Base-by-base conservation (phyloP, 1,284 basidiomycete genomes). In the Cystobasidium sp. region DNA sequence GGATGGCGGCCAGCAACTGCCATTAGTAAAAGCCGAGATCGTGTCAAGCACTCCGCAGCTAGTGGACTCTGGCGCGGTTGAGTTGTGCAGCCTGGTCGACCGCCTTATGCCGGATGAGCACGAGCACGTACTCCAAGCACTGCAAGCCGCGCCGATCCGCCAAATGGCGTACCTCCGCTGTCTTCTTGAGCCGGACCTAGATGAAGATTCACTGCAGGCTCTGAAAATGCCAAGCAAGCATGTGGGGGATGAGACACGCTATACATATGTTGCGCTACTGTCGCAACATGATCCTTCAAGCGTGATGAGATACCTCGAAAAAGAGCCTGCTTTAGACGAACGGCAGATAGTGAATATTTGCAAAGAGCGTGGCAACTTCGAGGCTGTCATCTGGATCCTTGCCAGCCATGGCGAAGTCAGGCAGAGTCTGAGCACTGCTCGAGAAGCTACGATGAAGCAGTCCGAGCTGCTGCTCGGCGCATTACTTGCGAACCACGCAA, bases 381-480 rank as follows among this genome's bases (percentile, higher is more conserved):
- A 93, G 75, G 92, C 90, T 2, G 88, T 91, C 24, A 84, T 98
- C 1, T 98, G 95, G 95, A 86, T 89, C 0, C 83, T 90, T 63
- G 88, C 94, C 79, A 86, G 86, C 75, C 84, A 84, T 31, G 91
- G 90, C 0, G 84, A 88, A 63, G 87, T 90, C 1, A 83, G 84
- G 46, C 86, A 86, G 39, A 91, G 93, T 4, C 86, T 97, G 43
- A 81, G 84, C 49, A 91, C 89, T 76, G 86, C 89, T 0, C 88
- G 89, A 51, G 79, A 80, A 0, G 90, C 90, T 75, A 87, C 91
- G 72, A 86, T 87, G 71, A 81, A 81, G 18, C 81, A 90, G 68
- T 88, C 88, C 0, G 83, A 84, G 3, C 82, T 84, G 20, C 80
- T 94, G 18, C 83, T 85, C 16, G 82, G 53, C 6, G 10, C 39